Base-by-base conservation (phyloP, 345 rosid species). In the Rhizophora apiculata region DNA sequence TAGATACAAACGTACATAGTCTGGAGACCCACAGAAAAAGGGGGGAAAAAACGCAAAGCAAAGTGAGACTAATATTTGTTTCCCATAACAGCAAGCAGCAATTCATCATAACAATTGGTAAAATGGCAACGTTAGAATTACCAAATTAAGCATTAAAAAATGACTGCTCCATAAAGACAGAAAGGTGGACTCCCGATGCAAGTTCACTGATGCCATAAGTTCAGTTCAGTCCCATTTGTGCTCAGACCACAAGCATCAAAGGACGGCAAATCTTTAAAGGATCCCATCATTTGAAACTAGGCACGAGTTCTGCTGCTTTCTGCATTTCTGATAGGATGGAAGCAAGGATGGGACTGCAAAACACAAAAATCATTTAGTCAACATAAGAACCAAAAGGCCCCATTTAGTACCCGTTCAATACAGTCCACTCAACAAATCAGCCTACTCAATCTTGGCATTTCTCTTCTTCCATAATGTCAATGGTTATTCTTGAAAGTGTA, bases 291-390 rank as follows among this genome's bases (percentile, higher is more conserved):
- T 55, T 24, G 67, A 52, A 63, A 46, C 72, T 86, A 88, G 30
- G 85, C 62, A 6, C 86, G 87, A 68, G 58, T 79, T 77, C 92
- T 86, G 86, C 96, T 86, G 88, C 91, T 92, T 80, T 95, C 96
- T 4, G 96, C 96, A 74, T 95, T 92, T 78, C 92, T 85, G 62
- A 95, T 77, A 54, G 97, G 93, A 76, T 79, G 79, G 82, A 95
- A 95, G 70, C 88, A 95, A 13, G 96, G 96, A 82, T 86, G 97
- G 48, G 92, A 92, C 99, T 95, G 91, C 84, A 80, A 27, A 36
- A 68, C 30, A 67, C 32, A 8, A 19, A 64, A 30, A 39, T 52
- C 16, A 19, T 21, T 68, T 8, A 55, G 11, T 21, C 48, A 60
- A n/a, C 60, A 26, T 6, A 31, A 21, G 39, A 32, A 29, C 2